Conservation (phyloP, 1,139 yeast species). For the Yamadazyma atlantica region DNA sequence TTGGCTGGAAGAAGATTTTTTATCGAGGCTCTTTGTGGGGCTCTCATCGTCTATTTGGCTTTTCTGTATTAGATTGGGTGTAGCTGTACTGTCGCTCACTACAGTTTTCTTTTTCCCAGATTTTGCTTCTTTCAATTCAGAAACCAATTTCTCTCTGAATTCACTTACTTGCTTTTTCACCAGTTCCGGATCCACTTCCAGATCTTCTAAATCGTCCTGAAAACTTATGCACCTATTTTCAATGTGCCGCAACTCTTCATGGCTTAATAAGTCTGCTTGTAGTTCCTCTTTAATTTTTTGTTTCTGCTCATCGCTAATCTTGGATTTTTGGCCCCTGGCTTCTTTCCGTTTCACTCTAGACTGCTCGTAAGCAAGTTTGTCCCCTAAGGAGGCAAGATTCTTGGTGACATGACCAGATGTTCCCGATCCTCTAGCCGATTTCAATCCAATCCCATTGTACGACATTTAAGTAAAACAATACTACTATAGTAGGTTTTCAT, state of each 20-base stretch:
- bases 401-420: slow-evolving; percentile 70
- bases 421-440: slow-evolving; percentile 64
- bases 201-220: slow-evolving; percentile 56
- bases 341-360: slow-evolving; percentile 15
- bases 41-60: no score
- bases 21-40: background rate
- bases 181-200: slow-evolving; percentile 29
- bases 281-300: slow-evolving; percentile 17
- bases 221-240: slow-evolving; percentile 58
- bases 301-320: slow-evolving; percentile 11
- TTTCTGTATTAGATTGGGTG: no score
- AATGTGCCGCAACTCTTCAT: slow-evolving; percentile 47
- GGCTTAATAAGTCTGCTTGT: slow-evolving; percentile 36
- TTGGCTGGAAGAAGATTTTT: background rate
- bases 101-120: no score
- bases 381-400: slow-evolving; percentile 34
- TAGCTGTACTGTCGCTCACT: no score
- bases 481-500: no score
- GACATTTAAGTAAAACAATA: slow-evolving; percentile 41
- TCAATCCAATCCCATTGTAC: slow-evolving; percentile 54
- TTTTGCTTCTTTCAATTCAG: slow-evolving; percentile 1
- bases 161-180: slow-evolving; percentile 22
- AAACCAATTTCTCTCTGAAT: slow-evolving; percentile 22
- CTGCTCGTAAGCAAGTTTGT: slow-evolving; percentile 8
- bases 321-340: slow-evolving; percentile 11